phyloP scores from a whole-genome alignment of 768 basidiomycete genomes.

The Agrocybe pediades region DNA sequence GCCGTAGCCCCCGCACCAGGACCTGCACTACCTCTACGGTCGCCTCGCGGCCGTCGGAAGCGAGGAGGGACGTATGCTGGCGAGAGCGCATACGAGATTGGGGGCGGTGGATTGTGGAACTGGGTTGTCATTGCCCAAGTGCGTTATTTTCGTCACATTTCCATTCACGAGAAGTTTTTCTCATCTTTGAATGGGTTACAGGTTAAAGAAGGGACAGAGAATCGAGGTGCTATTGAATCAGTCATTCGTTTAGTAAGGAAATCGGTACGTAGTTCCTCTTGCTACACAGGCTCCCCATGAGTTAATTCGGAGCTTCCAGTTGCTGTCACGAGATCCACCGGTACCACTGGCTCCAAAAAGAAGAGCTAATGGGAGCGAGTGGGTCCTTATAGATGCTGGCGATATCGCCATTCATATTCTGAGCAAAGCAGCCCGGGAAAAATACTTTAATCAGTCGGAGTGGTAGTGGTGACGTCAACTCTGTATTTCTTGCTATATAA shows the following conservation, averaged over 20 bases:
- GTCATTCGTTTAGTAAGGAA: slow-evolving; percentile 72
- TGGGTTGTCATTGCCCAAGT: slow-evolving; percentile 81
- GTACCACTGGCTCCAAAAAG: slow-evolving; percentile 64
- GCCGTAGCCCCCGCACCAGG: slow-evolving; percentile 54
- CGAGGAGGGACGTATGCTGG: slow-evolving; percentile 71
- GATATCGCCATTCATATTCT: slow-evolving; percentile 80
- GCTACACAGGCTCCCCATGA: neutral
- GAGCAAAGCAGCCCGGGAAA: slow-evolving; percentile 63
- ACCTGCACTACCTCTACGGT: slow-evolving; percentile 57
- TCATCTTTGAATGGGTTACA: slow-evolving; percentile 22
- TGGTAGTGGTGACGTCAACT: slow-evolving; percentile 29
- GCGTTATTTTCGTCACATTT: slow-evolving; percentile 5
- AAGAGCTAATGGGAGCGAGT: slow-evolving; percentile 66
- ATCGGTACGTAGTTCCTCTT: slow-evolving; percentile 47
- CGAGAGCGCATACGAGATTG: slow-evolving; percentile 52
- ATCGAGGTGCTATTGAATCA: slow-evolving; percentile 74
- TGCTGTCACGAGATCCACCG: slow-evolving; percentile 59
- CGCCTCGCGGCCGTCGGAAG: slow-evolving; percentile 62
- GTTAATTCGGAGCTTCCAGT: slow-evolving; percentile 35
- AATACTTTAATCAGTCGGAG: slow-evolving; percentile 54
- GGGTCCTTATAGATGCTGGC: slow-evolving; percentile 85
- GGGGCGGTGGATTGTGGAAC: slow-evolving; percentile 65
- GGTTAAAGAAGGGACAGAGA: slow-evolving; percentile 88
- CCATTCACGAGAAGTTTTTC: neutral
- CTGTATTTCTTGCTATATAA: slow-evolving; percentile 14